A percentile compares a stretch with the other conserved stretches of the same genome.
phyloP scores from a whole-genome alignment of 192 early-diverging fungal genomes.

The Backusella psychrophila region DNA sequence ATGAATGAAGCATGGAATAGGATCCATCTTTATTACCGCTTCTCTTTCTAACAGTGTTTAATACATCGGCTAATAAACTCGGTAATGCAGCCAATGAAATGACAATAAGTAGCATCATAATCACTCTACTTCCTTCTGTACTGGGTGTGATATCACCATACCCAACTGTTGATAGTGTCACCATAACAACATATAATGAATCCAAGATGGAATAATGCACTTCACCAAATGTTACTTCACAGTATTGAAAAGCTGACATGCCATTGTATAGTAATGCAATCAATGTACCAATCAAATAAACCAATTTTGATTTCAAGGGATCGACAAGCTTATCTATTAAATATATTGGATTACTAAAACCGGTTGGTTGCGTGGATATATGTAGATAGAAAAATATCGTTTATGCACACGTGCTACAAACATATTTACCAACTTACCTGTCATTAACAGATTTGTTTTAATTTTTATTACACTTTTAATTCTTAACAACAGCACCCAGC shows the following conservation, averaged over 20 bases:
- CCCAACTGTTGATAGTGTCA: constrained; percentile 65
- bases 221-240: constrained; percentile 49
- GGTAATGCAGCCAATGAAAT: constrained; percentile 55
- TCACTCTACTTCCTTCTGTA: constrained; percentile 44
- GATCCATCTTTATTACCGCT: neutral
- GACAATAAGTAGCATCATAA: constrained; percentile 56
- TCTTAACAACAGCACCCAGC: constrained; percentile 49
- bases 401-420: neutral
- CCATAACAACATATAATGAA: constrained; percentile 55
- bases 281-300: constrained; percentile 51
- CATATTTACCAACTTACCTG: constrained; percentile 28
- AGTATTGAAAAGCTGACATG: constrained; percentile 55
- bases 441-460: constrained; percentile 45
- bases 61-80: constrained; percentile 39
- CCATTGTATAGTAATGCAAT: constrained; percentile 56
- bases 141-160: constrained; percentile 62
- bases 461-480: constrained; percentile 53
- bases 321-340: constrained; percentile 44
- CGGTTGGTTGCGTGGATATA: neutral
- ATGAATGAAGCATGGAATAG: neutral
- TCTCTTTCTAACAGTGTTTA: constrained; percentile 36
- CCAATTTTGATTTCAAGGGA: constrained; percentile 48
- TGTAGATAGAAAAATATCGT: no score
- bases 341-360: neutral
- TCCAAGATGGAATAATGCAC: constrained; percentile 20